Base-by-base conservation (phyloP, 352 stramenopile genomes). In the Globisporangium okanoganense region DNA sequence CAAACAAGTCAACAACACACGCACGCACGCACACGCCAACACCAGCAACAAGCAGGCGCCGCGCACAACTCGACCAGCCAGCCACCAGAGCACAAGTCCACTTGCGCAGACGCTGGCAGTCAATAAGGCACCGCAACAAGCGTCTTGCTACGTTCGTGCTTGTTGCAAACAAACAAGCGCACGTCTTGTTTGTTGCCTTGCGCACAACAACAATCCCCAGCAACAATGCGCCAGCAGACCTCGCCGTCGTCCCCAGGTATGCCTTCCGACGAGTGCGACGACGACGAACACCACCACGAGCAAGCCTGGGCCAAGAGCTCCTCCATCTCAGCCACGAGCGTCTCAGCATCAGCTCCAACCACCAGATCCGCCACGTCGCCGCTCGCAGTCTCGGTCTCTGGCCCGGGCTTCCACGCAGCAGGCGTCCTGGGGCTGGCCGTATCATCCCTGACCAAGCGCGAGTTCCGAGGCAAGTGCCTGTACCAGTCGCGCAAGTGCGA, bases 401-500 rank as follows among this genome's bases (percentile, higher is more conserved):
- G 25, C 2, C 50, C 53, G 5, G 18, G 31, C 40, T 65, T 60
- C 38, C 40, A 44, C 12, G n/a, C 29, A 33, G 43, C 29, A 9
- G 31, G 12, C 24, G 18, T 24, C 4, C 10, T 43, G 33, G 22
- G 33, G 8, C 6, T 22, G 6, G 7, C 18, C 10, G 12, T 10
- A 2, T 20, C n/a, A 31, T 12, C 18, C 49, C 49, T 5, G n/a
- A 22, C 43, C 45, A 47, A 61, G n/a, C 60, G 54, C 31, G 60
- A 65, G 5, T 88, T 75, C 57, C 77, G 82, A 7, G 82, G 82
- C 56, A 83, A 83, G 58, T 92, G 82, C 64, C 56, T 88, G 25
- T 92, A 92, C 55, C 78, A 89, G 61, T 90, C 80, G 33, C 76
- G 81, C 50, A 92, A 90, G 62, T 92, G 82, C 70, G 80, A 90